phyloP scores from a whole-genome alignment of 345 rosid species.

The Dipteronia dyeriana region DNA sequence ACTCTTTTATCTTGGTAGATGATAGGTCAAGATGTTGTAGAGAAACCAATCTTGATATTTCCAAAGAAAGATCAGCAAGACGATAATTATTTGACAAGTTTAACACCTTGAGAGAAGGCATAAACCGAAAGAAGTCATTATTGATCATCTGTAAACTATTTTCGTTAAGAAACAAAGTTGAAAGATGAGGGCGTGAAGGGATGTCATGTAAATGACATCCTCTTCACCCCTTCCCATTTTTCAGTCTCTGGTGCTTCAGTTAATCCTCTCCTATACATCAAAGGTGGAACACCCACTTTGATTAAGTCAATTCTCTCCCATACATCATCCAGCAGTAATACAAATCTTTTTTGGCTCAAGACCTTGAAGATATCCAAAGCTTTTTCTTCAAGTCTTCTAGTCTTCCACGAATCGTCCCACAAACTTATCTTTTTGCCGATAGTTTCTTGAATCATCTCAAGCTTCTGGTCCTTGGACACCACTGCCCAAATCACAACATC shows the following conservation, averaged over 20 bases:
- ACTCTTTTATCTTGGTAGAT: not conserved
- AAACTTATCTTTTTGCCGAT: not conserved
- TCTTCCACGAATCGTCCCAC: not conserved
- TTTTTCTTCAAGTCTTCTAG: not conserved
- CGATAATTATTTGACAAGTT: not conserved
- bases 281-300: conserved; percentile 4
- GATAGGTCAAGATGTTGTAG: not conserved
- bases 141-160: conserved; percentile 14
- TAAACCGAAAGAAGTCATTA: conserved; percentile 17
- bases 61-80: not conserved
- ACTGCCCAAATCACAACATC: too few species aligned
- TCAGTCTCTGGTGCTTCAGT: too few species aligned
- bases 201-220: conserved; percentile 10
- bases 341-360: conserved; percentile 3
- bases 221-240: too few species aligned
- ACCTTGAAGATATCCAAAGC: not conserved
- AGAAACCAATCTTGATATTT: not conserved
- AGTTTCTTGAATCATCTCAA: not conserved
- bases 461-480: not conserved
- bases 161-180: conserved; percentile 23
- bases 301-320: conserved; percentile 8
- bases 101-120: conserved; percentile 15
- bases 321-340: conserved; percentile 11
- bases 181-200: conserved; percentile 24
- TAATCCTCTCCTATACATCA: conserved; percentile 18